Percentiles rank a stretch among this genome's conserved stretches.
phyloP scores from a whole-genome alignment of 805 yeast genomes.

The Ogataea populi-albae region DNA sequence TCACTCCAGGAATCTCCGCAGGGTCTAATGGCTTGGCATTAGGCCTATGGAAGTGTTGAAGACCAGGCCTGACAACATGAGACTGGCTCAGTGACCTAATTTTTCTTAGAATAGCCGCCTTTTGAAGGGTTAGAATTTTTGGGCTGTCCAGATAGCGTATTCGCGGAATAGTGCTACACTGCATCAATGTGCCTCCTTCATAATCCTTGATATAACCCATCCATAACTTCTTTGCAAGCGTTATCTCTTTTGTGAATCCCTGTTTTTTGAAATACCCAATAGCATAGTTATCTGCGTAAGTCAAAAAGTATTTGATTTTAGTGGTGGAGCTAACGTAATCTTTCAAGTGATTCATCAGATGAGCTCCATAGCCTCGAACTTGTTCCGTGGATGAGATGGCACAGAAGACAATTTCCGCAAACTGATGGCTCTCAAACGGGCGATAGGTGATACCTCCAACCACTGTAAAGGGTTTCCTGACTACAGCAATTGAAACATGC shows the following conservation, averaged over 20 bases:
- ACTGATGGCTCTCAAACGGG: slow-evolving; percentile 85
- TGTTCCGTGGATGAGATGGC: slow-evolving; percentile 97
- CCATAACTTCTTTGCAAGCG: slow-evolving; percentile 85
- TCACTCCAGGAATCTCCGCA: slow-evolving; percentile 79
- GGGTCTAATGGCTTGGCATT: slow-evolving; percentile 65
- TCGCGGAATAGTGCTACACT: slow-evolving; percentile 88
- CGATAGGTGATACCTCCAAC: slow-evolving; percentile 98
- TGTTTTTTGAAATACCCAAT: slow-evolving; percentile 98
- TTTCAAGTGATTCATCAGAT: slow-evolving; percentile 94
- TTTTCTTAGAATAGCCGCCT: slow-evolving; percentile 85
- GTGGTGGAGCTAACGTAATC: slow-evolving; percentile 91
- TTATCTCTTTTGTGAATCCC: slow-evolving; percentile 93
- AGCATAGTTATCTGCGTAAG: slow-evolving; percentile 98
- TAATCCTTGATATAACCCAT: slow-evolving; percentile 98
- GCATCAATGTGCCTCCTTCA: slow-evolving; percentile 99
- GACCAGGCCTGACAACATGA: slow-evolving; percentile 78
- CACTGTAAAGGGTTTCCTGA: slow-evolving; percentile 76
- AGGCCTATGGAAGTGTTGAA: slow-evolving; percentile 60
- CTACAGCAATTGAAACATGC: slow-evolving; percentile 94
- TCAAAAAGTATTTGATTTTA: slow-evolving; percentile 78
- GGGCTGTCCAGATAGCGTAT: slow-evolving; percentile 86
- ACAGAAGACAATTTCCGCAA: slow-evolving; percentile 98
- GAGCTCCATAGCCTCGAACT: slow-evolving; percentile 98
- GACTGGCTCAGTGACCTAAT: slow-evolving; percentile 76
- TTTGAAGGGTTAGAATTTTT: slow-evolving; percentile 80